Base-by-base conservation (phyloP, 148 eudicot species). In the Salicornia ramosissima region DNA sequence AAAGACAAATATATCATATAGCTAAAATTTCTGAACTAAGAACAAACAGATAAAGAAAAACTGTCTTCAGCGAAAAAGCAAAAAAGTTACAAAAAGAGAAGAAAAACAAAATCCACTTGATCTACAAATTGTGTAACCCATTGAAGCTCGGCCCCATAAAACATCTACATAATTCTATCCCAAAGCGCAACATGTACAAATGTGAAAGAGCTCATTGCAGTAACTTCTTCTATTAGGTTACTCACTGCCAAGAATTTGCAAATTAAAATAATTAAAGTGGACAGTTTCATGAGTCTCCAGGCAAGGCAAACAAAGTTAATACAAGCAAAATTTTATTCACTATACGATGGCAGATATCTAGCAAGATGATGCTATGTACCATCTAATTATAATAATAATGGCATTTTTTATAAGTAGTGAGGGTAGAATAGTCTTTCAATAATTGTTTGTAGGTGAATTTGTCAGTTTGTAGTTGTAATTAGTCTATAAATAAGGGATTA, bases 281-380 rank as follows among this genome's bases (percentile, higher is more conserved):
- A 30, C 9, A 15, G 5, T 36, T 18, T 18, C 15, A 29, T 56
- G 63, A 58, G 4, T 56, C 10, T 21, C 53, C 22, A 49, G 5
- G 36, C 40, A 16, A 18, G 22, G 40, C 24, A 49, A 58, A 31
- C 0, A 0, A 7, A 57, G 4, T 6, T 29, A 3, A 4, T 22
- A 22, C 63, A 58, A 56, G 36, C 36, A 56, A n/a, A 56, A 56
- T 6, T n/a, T n/a, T n/a, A 56, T 28, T 56, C 61, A 15, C 34
- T 5, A 28, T 5, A 28, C 40, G 5, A 36, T 36, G 40, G 40
- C 40, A 36, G 40, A 56, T 8, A 56, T 56, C 10, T 28, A 28
- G 34, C 60, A 28, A 13, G 21, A 56, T n/a, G n/a, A n/a, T n/a
- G n/a, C n/a, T n/a, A n/a, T n/a, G n/a, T n/a, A n/a, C n/a, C n/a